A percentile compares a stretch with the other conserved stretches of the same genome.
phyloP scores from a whole-genome alignment of 139 green algal species.

The Micractinium conductrix region DNA sequence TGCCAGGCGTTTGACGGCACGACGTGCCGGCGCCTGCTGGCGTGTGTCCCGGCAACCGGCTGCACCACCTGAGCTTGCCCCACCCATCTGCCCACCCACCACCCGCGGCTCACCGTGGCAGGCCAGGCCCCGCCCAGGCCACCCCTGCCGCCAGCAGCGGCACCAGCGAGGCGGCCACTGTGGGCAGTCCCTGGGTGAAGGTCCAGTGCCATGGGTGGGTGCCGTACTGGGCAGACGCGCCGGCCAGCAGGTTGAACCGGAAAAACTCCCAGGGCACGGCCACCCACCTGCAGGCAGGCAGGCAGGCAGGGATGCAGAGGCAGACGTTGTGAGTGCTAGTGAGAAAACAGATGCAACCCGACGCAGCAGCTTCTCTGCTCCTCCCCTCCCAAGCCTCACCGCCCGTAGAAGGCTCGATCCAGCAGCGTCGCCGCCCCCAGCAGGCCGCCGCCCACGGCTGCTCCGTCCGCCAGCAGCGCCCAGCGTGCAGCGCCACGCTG shows the following conservation, averaged over 20 bases:
- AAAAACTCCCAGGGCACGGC: constrained; percentile 71
- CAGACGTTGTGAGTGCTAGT: neutral
- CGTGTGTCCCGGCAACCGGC: too few species aligned
- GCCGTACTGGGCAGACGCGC: constrained; percentile 62
- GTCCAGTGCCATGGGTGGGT: constrained; percentile 81
- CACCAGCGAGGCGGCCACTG: constrained; percentile 40
- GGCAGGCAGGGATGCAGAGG: neutral
- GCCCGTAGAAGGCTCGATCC: constrained; percentile 52
- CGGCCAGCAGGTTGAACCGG: constrained; percentile 74
- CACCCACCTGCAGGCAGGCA: constrained; percentile 49
- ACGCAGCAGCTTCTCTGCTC: too few species aligned
- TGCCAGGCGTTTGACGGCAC: too few species aligned
- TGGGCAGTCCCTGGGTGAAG: constrained; percentile 52
- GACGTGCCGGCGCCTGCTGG: too few species aligned
- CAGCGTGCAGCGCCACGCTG: neutral
- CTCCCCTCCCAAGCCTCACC: neutral
- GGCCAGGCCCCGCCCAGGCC: neutral
- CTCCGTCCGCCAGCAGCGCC: constrained; percentile 22
- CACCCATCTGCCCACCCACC: neutral
- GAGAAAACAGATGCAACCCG: too few species aligned
- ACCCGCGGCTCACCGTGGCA: too few species aligned
- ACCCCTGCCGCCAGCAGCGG: constrained; percentile 39
- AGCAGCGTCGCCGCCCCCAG: neutral
- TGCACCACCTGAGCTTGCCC: neutral
- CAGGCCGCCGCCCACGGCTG: constrained; percentile 5